Evolutionary conservation across 2,329 filamentous ascomycete species (phyloP).

Genomic region (Colletotrichum truncatum): DNA sequence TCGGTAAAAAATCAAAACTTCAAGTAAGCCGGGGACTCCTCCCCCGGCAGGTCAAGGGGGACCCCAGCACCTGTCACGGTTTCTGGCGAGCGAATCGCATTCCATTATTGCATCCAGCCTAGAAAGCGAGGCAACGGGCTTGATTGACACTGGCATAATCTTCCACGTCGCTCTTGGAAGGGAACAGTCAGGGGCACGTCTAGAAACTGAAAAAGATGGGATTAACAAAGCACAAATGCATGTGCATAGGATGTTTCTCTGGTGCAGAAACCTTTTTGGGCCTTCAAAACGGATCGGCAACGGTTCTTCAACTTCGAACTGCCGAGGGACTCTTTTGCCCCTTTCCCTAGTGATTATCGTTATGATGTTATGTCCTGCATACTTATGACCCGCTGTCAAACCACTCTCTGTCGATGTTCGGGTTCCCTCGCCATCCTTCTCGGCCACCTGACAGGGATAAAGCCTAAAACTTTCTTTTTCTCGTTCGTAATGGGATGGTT

Average conservation of each 20-base stretch:
- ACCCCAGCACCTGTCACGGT: slow-evolving; percentile 27
- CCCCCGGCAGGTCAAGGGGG: slow-evolving; percentile 6
- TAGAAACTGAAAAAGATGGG: background rate
- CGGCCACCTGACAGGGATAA: background rate
- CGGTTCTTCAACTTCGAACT: slow-evolving; percentile 5
- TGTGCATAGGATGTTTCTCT: background rate
- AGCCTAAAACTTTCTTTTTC: slow-evolving; percentile 1
- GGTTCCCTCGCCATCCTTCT: background rate
- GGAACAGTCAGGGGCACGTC: background rate
- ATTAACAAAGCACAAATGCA: slow-evolving; percentile 4
- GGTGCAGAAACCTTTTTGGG: background rate
- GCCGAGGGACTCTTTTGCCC: slow-evolving; percentile 2
- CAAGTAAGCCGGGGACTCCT: slow-evolving; percentile 7
- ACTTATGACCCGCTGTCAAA: slow-evolving; percentile 22
- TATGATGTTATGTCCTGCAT: slow-evolving; percentile 24
- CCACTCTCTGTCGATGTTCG: slow-evolving; percentile 27
- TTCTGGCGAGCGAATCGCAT: slow-evolving; percentile 29
- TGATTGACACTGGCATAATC: slow-evolving; percentile 4
- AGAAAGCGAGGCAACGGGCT: slow-evolving; percentile 13
- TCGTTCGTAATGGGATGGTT: slow-evolving; percentile 1
- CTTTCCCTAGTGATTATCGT: slow-evolving; percentile 16
- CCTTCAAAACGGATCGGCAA: background rate
- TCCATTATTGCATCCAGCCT: slow-evolving; percentile 3
- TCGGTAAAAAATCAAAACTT: slow-evolving; percentile 24
- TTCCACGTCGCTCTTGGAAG: slow-evolving; percentile 10